Evolutionary conservation across 257 asterid genomes (phyloP), one percentile per base, ranked within the genome.

Genomic region (Solanum piurae): DNA sequence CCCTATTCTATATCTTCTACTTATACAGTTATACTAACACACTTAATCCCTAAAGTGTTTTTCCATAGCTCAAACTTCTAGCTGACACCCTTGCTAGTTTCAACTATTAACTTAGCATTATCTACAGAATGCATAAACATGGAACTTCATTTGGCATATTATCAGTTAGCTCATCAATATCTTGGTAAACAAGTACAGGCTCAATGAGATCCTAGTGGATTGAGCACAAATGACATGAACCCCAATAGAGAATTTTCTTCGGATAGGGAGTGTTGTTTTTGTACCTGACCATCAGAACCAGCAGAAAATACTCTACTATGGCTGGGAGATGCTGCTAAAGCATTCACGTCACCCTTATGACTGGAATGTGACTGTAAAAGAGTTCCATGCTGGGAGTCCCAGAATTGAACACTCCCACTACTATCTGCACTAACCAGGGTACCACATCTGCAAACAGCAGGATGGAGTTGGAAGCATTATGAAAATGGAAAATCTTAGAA

Each of bases 261-360:
- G 1, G 85, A n/a, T 82, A 18, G 44, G 42, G 29, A 79, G 31
- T 29, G 68, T 68, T 58, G 68, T 49, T 37, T 29, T 40, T 64
- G 80, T 93, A 97, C 98, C 99, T 96, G 98, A 87, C 99, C 99
- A 91, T 96, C 99, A 86, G 99, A 94, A 87, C 99, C 99, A 83
- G 98, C 94, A 90, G 99, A 96, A 84, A 94, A 97, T 34, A 96
- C 99, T 91, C 95, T 90, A 88, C 89, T 92, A 85, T 97, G 98
- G 90, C 91, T 93, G 85, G 98, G 99, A 42, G 98, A 89, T 64
- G 98, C 95, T 21, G 97, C 98, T 86, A 97, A 92, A 75, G 99
- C 96, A 89, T 94, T 95, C 85, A 94, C 99, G 60, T 97, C 98
- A 66, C 99, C 99, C 89, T 93, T 94, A 92, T 97, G 99, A 89